Evolutionary conservation across 352 stramenopile species (phyloP).

Genomic region (Pythium apleroticum): DNA sequence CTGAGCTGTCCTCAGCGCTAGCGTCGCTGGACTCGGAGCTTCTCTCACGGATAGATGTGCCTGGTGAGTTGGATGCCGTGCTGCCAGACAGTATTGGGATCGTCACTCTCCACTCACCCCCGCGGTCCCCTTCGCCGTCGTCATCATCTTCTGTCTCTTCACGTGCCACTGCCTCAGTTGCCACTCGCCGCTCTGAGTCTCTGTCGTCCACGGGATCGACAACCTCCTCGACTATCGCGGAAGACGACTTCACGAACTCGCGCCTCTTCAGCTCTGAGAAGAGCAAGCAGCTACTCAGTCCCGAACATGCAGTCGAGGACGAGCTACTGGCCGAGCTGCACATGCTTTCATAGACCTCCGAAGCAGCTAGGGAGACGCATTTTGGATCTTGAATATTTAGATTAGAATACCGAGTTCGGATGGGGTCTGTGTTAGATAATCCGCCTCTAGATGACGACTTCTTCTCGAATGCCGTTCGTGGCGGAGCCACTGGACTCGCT

Average conservation of each 20-base stretch:
- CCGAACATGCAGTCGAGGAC: background rate
- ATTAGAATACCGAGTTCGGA: background rate
- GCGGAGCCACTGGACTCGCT: background rate
- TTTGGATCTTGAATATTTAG: conserved; percentile 1
- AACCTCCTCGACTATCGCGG: background rate
- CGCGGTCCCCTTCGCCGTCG: background rate
- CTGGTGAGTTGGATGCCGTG: background rate
- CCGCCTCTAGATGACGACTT: conserved; percentile 10
- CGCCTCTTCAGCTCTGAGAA: background rate
- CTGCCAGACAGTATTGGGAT: background rate
- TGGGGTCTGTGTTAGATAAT: background rate
- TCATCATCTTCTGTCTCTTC: conserved; percentile 3
- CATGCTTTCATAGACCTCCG: background rate
- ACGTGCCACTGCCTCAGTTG: background rate
- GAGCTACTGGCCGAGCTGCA: background rate
- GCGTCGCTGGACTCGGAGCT: conserved; percentile 20
- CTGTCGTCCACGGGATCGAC: conserved; percentile 11
- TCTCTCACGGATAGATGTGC: background rate
- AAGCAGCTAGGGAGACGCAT: background rate
- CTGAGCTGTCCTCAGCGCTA: background rate
- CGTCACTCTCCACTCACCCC: conserved; percentile 11
- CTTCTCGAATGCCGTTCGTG: background rate
- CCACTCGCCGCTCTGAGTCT: conserved; percentile 11
- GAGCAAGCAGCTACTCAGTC: background rate
- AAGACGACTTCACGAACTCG: conserved; percentile 4